Evolutionary conservation across 148 eudicot species (phyloP).

Genomic region (Suaeda aralocaspica): DNA sequence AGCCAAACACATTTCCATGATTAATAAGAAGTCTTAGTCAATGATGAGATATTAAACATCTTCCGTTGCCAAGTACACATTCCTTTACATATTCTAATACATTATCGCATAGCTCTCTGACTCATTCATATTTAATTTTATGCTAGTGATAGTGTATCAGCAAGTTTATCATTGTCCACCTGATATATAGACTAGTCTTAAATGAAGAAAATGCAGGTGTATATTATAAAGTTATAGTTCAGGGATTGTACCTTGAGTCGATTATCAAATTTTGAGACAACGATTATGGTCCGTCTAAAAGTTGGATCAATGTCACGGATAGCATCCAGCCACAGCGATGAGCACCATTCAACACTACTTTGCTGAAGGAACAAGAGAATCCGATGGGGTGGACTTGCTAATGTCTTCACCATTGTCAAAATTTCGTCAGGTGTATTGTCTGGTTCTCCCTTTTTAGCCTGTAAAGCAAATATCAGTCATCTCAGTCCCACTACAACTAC

Average conservation of each 20-base stretch:
- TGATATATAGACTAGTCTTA: neutral
- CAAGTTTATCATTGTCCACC: neutral
- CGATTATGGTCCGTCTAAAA: slow-evolving; percentile 70
- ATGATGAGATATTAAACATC: neutral
- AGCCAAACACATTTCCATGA: neutral
- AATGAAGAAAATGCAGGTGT: neutral
- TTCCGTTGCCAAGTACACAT: neutral
- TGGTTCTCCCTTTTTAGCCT: slow-evolving; percentile 99
- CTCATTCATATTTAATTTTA: neutral
- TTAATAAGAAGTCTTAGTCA: neutral
- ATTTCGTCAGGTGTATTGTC: slow-evolving; percentile 93
- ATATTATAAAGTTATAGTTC: neutral
- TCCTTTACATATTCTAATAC: neutral
- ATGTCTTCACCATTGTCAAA: slow-evolving; percentile 86
- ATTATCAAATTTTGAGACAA: slow-evolving; percentile 95
- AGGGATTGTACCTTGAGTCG: slow-evolving; percentile 69
- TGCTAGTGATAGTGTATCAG: neutral
- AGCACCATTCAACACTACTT: slow-evolving; percentile 99
- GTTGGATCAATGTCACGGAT: slow-evolving; percentile 93
- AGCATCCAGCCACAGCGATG: slow-evolving; percentile 92
- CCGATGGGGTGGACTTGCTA: slow-evolving; percentile 97
- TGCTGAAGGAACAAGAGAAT: slow-evolving; percentile 94
- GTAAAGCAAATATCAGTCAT: slow-evolving; percentile 11
- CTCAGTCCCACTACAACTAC: neutral
- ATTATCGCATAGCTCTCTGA: neutral